Base-by-base conservation (phyloP, 1,139 yeast genomes). In the Taphrina sp. region DNA sequence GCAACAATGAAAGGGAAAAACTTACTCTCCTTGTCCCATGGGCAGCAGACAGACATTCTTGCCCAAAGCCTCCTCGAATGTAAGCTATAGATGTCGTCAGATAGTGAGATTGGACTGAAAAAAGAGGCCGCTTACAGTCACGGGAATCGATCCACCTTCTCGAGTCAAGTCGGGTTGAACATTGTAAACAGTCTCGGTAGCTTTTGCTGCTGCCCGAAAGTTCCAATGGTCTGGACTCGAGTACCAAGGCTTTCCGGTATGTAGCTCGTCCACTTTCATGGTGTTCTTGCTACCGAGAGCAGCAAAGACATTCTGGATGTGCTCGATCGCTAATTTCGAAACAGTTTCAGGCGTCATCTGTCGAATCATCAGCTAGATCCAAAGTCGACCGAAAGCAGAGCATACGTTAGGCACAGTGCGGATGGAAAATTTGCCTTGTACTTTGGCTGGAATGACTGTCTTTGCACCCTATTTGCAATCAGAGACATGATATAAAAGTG, bases 351-450 rank as follows among this genome's bases (percentile, higher is more conserved):
- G 80, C 60, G 86, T 89, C 68, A 92, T 92, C 72, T 92, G 78
- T 57, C n/a, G n/a, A n/a, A n/a, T n/a, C n/a, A n/a, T n/a, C n/a
- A n/a, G n/a, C n/a, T n/a, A n/a, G n/a, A n/a, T n/a, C n/a, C n/a
- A n/a, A n/a, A n/a, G n/a, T n/a, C n/a, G n/a, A n/a, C n/a, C n/a
- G n/a, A n/a, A n/a, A n/a, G n/a, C n/a, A n/a, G n/a, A n/a, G n/a
- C n/a, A n/a, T n/a, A n/a, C n/a, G n/a, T n/a, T n/a, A n/a, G 98
- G 98, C 29, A 92, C 98, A 23, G 98, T 92, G 76, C 99, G 82
- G 67, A 92, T 89, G 38, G 96, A 87, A 70, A 92, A 94, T 74
- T 92, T 92, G 66, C 98, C 99, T 56, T 76, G 73, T 35, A 92
- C 97, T 71, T 84, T 85, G 56, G 96, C 87, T 42, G 99, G 99